phyloP scores from a whole-genome alignment of 2,329 filamentous ascomycete species.

The Fusarium sp. region DNA sequence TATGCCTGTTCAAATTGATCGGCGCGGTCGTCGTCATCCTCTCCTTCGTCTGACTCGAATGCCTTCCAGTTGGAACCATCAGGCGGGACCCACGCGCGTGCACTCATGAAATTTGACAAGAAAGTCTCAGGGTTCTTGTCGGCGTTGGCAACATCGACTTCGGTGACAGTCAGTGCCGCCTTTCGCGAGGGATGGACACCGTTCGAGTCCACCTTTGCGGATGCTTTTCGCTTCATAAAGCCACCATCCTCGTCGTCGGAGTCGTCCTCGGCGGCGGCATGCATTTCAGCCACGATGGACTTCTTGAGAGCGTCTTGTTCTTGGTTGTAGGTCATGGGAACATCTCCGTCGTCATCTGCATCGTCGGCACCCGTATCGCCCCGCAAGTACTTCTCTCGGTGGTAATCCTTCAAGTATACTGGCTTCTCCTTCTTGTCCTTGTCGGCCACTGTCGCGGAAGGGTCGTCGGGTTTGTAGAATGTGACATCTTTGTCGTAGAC shows the following conservation, averaged over 20 bases:
- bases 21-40: slow-evolving; percentile 75
- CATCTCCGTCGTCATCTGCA: slow-evolving; percentile 67
- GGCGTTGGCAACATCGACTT: slow-evolving; percentile 77
- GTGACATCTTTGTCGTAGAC: slow-evolving; percentile 84
- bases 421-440: slow-evolving; percentile 79
- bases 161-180: slow-evolving; percentile 58
- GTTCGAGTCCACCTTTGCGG: slow-evolving; percentile 53
- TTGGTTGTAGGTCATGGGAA: slow-evolving; percentile 80
- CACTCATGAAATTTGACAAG: slow-evolving; percentile 94
- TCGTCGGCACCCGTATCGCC: slow-evolving; percentile 72
- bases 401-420: slow-evolving; percentile 88
- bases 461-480: slow-evolving; percentile 78
- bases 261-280: slow-evolving; percentile 68
- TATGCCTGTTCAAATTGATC: slow-evolving; percentile 93
- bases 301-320: slow-evolving; percentile 88
- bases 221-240: slow-evolving; percentile 76
- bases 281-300: slow-evolving; percentile 82
- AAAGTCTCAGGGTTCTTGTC: slow-evolving; percentile 92
- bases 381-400: slow-evolving; percentile 86
- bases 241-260: slow-evolving; percentile 71
- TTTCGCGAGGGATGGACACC: slow-evolving; percentile 68
- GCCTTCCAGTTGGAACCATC: slow-evolving; percentile 76
- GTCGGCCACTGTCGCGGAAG: slow-evolving; percentile 48
- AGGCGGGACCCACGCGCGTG: slow-evolving; percentile 86
- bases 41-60: slow-evolving; percentile 93